Evolutionary conservation across 1,139 yeast species (phyloP).

Genomic region (Taiozyma sp.): DNA sequence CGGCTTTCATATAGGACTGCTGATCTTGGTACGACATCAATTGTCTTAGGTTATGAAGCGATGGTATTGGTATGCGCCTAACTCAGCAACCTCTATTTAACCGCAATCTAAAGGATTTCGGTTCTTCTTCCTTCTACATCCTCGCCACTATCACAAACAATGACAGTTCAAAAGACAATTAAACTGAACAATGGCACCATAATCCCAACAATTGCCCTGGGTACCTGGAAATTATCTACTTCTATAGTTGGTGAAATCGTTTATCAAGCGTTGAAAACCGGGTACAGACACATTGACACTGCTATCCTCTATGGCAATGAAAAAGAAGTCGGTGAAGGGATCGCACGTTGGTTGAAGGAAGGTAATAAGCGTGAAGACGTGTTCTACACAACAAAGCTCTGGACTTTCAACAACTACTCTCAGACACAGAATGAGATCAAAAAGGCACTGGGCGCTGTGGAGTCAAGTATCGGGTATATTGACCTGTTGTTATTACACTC

Average conservation of each 20-base stretch:
- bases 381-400: slow-evolving; percentile 67
- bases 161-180: slow-evolving; percentile 9
- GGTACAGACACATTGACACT: slow-evolving; percentile 69
- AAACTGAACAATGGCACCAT: slow-evolving; percentile 36
- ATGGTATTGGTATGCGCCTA: not conserved
- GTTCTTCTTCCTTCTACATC: not conserved
- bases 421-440: slow-evolving; percentile 51
- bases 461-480: slow-evolving; percentile 37
- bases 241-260: slow-evolving; percentile 38
- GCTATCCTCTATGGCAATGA: slow-evolving; percentile 60
- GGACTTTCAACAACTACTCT: slow-evolving; percentile 52
- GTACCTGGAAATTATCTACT: slow-evolving; percentile 47
- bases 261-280: slow-evolving; percentile 49
- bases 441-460: slow-evolving; percentile 45
- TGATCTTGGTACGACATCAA: no score
- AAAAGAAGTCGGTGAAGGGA: slow-evolving; percentile 45
- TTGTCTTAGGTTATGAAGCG: no score
- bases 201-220: slow-evolving; percentile 58
- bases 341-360: slow-evolving; percentile 48
- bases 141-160: not conserved
- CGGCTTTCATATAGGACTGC: no score
- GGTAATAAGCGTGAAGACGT: slow-evolving; percentile 53
- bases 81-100: not conserved
- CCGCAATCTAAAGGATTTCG: not conserved
- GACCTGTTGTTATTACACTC: slow-evolving; percentile 49